Percentiles rank a stretch among this genome's conserved stretches.
These are phyloP conservation scores for Talaromyces proteolyticus DNA, from an alignment of 495 filamentous ascomycete genomes.

Conservation along the genomic window DNA sequence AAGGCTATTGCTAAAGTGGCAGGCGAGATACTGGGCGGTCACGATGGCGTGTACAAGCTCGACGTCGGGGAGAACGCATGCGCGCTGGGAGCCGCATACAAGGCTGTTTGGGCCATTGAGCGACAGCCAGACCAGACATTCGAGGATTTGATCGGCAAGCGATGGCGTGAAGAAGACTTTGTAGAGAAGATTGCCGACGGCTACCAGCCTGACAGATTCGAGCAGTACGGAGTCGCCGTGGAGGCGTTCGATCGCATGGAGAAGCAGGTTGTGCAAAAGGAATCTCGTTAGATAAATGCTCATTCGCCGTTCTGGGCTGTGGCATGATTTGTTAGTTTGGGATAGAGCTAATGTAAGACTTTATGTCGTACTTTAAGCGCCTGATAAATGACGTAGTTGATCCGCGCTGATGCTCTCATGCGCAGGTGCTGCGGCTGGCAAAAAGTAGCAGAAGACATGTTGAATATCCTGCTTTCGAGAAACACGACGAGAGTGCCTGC, in stretches of 20 bases:
- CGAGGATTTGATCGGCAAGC: conserved; percentile 72
- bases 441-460: too few species aligned
- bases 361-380: too few species aligned
- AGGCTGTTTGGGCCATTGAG: conserved; percentile 89
- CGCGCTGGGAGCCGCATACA: conserved; percentile 92
- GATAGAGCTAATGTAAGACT: too few species aligned
- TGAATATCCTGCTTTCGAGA: too few species aligned
- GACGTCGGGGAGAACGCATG: conserved; percentile 97
- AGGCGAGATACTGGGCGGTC: conserved; percentile 81
- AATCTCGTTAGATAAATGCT: neutral
- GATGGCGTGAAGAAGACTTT: conserved; percentile 83
- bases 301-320: too few species aligned
- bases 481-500: too few species aligned
- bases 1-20: conserved; percentile 74
- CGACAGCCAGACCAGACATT: conserved; percentile 64
- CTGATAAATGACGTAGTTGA: too few species aligned
- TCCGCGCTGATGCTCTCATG: too few species aligned
- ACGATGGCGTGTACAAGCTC: conserved; percentile 83
- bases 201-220: conserved; percentile 67
- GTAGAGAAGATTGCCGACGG: conserved; percentile 77
- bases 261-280: conserved; percentile 48
- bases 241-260: conserved; percentile 80
- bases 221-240: conserved; percentile 69
- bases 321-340: too few species aligned
- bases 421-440: too few species aligned